phyloP scores from a whole-genome alignment of 1,139 yeast genomes.

The Citeromyces hawaiiensis region DNA sequence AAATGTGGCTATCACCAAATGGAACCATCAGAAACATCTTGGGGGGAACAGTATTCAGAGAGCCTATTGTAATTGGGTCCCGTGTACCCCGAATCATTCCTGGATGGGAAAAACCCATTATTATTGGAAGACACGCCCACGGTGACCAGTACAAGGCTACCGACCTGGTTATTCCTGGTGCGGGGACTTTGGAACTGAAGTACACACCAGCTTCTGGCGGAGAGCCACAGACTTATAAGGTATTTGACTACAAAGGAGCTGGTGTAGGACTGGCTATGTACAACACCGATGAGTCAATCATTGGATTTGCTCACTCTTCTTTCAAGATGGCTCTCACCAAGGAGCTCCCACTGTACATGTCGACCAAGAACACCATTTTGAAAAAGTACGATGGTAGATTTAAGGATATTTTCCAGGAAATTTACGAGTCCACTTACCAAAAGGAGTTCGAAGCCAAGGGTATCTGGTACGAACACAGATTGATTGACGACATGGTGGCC shows the following conservation, averaged over 20 bases:
- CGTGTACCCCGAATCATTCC: constrained; percentile 66
- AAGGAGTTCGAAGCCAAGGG: constrained; percentile 45
- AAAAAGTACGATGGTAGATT: constrained; percentile 75
- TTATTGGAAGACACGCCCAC: constrained; percentile 77
- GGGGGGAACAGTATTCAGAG: constrained; percentile 78
- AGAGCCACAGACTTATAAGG: constrained; percentile 31
- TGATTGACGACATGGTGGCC: constrained; percentile 82
- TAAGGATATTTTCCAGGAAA: constrained; percentile 63
- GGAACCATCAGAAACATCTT: constrained; percentile 75
- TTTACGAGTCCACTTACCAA: constrained; percentile 48
- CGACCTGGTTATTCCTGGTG: constrained; percentile 52
- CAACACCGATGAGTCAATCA: constrained; percentile 70
- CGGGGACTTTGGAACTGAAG: constrained; percentile 55
- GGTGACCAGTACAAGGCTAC: constrained; percentile 82
- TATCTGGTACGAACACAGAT: constrained; percentile 72
- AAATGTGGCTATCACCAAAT: constrained; percentile 82
- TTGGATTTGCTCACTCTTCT: constrained; percentile 67
- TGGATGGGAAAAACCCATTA: constrained; percentile 72
- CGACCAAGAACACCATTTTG: constrained; percentile 71
- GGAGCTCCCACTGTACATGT: constrained; percentile 52
- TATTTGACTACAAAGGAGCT: constrained; percentile 46
- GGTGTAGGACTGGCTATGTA: constrained; percentile 79
- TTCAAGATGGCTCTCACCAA: constrained; percentile 62
- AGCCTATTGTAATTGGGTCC: constrained; percentile 60
- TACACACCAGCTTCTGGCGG: constrained; percentile 56